These are phyloP conservation scores for Botrytis aclada DNA, from an alignment of 2,329 filamentous ascomycete species.

Conservation along the genomic window DNA sequence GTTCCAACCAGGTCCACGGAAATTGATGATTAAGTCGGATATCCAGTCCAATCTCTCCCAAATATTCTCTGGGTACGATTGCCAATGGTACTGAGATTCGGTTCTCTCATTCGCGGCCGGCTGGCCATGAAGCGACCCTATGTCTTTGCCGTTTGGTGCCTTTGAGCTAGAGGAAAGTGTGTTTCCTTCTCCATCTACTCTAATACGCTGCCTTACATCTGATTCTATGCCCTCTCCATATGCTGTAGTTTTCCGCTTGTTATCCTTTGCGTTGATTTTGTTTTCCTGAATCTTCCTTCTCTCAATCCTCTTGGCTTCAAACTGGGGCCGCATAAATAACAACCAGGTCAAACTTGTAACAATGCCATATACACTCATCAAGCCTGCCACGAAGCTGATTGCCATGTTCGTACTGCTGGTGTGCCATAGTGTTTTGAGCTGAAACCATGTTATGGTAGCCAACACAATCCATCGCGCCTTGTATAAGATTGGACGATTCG, in stretches of 20 bases:
- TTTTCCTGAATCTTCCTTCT: slow-evolving; percentile 31
- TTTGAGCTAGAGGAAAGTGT: background rate
- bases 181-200: slow-evolving; percentile 22
- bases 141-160: background rate
- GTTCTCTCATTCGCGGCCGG: background rate
- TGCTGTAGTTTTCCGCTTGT: background rate
- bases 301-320: slow-evolving; percentile 49
- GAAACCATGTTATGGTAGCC: slow-evolving; percentile 44
- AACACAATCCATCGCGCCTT: slow-evolving; percentile 50
- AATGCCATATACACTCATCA: slow-evolving; percentile 51
- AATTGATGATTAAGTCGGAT: slow-evolving; percentile 52
- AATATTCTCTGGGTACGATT: slow-evolving; percentile 54
- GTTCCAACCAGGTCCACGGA: slow-evolving; percentile 59
- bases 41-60: slow-evolving; percentile 53
- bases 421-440: slow-evolving; percentile 43
- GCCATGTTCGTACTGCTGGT: slow-evolving; percentile 53
- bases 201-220: slow-evolving; percentile 12
- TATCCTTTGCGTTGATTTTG: background rate
- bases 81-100: slow-evolving; percentile 55
- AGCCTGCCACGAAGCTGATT: slow-evolving; percentile 49
- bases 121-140: background rate
- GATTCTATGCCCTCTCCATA: background rate
- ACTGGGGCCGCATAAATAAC: slow-evolving; percentile 54
- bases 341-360: slow-evolving; percentile 50
- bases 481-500: slow-evolving; percentile 49